A percentile compares a stretch with the other conserved stretches of the same genome.
phyloP scores from a whole-genome alignment of 106 monocot species.

The Hemerocallis citrina region DNA sequence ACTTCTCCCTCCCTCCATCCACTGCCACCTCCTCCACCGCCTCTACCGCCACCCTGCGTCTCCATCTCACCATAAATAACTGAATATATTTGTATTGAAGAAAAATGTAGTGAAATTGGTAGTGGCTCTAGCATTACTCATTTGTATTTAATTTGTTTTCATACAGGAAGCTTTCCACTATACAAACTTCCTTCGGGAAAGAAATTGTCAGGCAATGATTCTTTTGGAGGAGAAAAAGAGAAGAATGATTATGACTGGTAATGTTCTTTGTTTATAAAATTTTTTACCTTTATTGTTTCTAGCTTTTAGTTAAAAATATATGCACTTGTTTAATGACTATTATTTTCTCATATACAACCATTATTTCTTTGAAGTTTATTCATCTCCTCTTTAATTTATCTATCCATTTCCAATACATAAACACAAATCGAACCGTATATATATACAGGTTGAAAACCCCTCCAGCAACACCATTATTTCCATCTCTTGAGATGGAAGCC shows the following conservation, averaged over 20 bases:
- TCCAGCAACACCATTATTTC: constrained; percentile 47
- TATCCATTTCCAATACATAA: not conserved
- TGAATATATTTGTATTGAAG: too few species aligned
- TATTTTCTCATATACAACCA: not conserved
- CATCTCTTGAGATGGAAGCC: constrained; percentile 48
- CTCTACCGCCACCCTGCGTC: too few species aligned
- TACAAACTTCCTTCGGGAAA: constrained; percentile 36
- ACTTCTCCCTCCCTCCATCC: too few species aligned
- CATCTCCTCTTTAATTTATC: not conserved
- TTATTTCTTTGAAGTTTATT: not conserved
- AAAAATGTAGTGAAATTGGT: too few species aligned
- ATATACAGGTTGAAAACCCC: constrained; percentile 56
- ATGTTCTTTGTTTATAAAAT: not conserved
- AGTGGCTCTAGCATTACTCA: too few species aligned
- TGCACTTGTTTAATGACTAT: not conserved
- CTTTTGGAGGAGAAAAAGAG: constrained; percentile 10
- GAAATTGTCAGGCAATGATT: constrained; percentile 15
- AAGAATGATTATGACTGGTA: constrained; percentile 58
- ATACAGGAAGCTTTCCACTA: constrained; percentile 14
- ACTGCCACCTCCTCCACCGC: too few species aligned
- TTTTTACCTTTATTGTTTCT: not conserved
- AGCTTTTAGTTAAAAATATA: not conserved
- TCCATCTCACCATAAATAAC: too few species aligned
- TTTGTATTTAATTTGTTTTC: not conserved
- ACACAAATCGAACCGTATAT: not conserved